Percentiles rank a stretch among this genome's conserved stretches.
These are phyloP conservation scores for Exserohilum rostratum DNA, from an alignment of 2,329 filamentous ascomycete genomes.

Conservation along the genomic window DNA sequence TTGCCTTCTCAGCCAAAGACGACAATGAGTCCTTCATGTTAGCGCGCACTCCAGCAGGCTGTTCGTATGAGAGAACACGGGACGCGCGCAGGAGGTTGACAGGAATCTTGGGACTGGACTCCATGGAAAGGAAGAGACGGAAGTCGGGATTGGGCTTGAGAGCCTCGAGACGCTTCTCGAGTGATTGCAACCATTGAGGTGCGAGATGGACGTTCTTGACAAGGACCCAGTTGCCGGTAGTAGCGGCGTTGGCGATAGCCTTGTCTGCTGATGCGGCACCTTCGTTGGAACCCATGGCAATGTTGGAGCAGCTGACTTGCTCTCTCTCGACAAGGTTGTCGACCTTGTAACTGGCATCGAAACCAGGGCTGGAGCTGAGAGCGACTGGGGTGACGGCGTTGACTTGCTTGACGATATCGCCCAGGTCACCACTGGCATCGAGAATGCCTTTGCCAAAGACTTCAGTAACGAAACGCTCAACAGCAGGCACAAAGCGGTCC, in stretches of 20 bases:
- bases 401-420: constrained; percentile 82
- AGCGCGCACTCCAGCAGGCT: constrained; percentile 91
- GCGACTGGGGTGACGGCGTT: constrained; percentile 84
- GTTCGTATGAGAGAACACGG: constrained; percentile 95
- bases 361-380: constrained; percentile 91
- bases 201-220: constrained; percentile 99
- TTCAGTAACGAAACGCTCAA: constrained; percentile 84
- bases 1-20: constrained; percentile 75
- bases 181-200: constrained; percentile 92
- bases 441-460: constrained; percentile 86
- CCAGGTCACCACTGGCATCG: constrained; percentile 83
- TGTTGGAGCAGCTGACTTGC: constrained; percentile 86
- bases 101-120: constrained; percentile 93
- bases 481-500: constrained; percentile 90
- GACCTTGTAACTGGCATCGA: constrained; percentile 99
- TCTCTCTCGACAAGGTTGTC: constrained; percentile 89
- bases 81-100: constrained; percentile 94
- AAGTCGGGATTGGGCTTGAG: constrained; percentile 94
- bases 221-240: constrained; percentile 92
- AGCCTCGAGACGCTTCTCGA: constrained; percentile 95
- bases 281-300: constrained; percentile 99
- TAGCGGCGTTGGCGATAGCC: constrained; percentile 89
- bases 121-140: constrained; percentile 96
- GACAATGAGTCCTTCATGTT: constrained; percentile 99
- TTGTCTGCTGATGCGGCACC: constrained; percentile 91